These are phyloP conservation scores for Leptomonas seymouri DNA, from an alignment of 208 protist genomes.

Conservation along the genomic window DNA sequence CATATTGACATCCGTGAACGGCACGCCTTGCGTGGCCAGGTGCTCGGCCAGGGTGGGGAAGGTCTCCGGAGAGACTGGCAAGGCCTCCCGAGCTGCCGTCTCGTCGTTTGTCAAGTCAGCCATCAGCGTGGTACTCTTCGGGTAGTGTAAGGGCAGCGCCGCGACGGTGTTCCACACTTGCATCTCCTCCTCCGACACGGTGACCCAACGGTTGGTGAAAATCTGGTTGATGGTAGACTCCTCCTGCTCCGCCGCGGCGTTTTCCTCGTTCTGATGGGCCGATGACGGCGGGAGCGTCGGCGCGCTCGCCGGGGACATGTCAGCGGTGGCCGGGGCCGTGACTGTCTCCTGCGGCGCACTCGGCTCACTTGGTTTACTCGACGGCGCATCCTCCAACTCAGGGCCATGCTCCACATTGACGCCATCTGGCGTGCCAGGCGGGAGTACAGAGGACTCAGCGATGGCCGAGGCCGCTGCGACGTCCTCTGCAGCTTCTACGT, in stretches of 20 bases:
- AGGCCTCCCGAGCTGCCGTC: slow-evolving; percentile 19
- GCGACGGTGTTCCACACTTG: slow-evolving; percentile 65
- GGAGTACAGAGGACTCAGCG: slow-evolving; percentile 10
- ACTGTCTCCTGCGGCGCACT: too few species aligned
- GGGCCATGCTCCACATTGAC: slow-evolving; percentile 4
- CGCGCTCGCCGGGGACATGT: background rate
- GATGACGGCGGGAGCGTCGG: background rate
- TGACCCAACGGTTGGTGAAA: slow-evolving; percentile 60
- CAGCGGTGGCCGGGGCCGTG: too few species aligned
- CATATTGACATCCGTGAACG: slow-evolving; percentile 55
- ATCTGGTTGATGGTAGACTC: slow-evolving; percentile 49
- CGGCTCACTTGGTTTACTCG: too few species aligned
- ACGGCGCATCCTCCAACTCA: slow-evolving; percentile 2
- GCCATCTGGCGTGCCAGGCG: slow-evolving; percentile 5
- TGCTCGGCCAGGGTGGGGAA: slow-evolving; percentile 56
- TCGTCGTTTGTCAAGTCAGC: slow-evolving; percentile 37
- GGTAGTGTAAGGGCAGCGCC: slow-evolving; percentile 59
- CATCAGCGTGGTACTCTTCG: slow-evolving; percentile 36
- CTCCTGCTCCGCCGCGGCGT: slow-evolving; percentile 26
- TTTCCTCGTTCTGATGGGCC: slow-evolving; percentile 14
- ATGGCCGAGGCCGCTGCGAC: slow-evolving; percentile 4
- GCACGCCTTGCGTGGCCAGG: slow-evolving; percentile 39
- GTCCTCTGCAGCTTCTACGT: slow-evolving; percentile 10
- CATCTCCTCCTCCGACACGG: slow-evolving; percentile 62
- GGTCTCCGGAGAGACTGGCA: slow-evolving; percentile 23